These are phyloP conservation scores for Suillus alpinus DNA, from an alignment of 768 basidiomycete species.

Conservation along the genomic window DNA sequence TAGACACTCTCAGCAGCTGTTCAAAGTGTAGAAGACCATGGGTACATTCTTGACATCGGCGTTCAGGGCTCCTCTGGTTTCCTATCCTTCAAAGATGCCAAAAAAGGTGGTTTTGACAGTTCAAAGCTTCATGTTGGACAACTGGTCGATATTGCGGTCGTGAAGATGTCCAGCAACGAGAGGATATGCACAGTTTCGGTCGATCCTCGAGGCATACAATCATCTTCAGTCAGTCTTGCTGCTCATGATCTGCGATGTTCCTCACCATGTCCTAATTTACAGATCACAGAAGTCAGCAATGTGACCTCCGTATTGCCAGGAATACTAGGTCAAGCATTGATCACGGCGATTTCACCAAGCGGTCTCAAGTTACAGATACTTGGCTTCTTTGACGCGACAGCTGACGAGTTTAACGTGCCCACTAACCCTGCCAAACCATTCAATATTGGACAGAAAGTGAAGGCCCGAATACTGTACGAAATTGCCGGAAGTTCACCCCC, in stretches of 20 bases:
- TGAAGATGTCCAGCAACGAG: conserved; percentile 61
- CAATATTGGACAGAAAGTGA: conserved; percentile 74
- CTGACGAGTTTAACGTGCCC: conserved; percentile 77
- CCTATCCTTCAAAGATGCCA: conserved; percentile 77
- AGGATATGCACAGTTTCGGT: conserved; percentile 58
- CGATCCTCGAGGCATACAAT: conserved; percentile 46
- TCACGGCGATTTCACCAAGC: conserved; percentile 69
- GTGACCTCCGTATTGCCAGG: conserved; percentile 87
- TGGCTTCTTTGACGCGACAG: conserved; percentile 89
- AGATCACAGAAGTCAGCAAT: conserved; percentile 70
- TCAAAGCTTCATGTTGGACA: conserved; percentile 57
- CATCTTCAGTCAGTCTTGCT: conserved; percentile 50
- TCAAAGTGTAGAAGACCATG: conserved; percentile 93
- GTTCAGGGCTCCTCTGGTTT: conserved; percentile 80
- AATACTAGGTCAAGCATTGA: conserved; percentile 72
- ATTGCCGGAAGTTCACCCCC: conserved; percentile 68
- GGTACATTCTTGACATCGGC: conserved; percentile 88
- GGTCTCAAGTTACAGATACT: conserved; percentile 89
- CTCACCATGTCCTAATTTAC: conserved; percentile 2
- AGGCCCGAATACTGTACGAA: conserved; percentile 82
- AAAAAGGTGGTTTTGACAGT: conserved; percentile 41
- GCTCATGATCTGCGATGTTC: not conserved
- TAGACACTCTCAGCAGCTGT: conserved; percentile 78
- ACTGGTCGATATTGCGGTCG: conserved; percentile 64
- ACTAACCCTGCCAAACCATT: conserved; percentile 40